phyloP scores from a whole-genome alignment of 257 asterid species.

The Ehretia macrophylla region DNA sequence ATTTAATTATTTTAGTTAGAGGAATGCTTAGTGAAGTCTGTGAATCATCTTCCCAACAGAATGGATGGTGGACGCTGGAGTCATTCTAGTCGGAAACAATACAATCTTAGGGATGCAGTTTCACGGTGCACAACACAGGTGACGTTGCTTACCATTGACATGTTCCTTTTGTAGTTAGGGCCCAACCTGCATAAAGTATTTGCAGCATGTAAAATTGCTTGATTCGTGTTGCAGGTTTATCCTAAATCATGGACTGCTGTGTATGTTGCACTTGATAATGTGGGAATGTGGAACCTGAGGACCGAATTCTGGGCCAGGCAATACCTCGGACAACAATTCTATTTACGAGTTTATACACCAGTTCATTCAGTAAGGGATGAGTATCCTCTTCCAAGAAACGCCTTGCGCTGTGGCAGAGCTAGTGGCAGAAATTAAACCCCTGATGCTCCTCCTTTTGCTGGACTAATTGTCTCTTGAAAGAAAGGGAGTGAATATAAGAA shows the following conservation, averaged over 20 bases:
- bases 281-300: constrained; percentile 84
- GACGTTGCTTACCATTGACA: neutral
- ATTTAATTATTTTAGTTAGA: too few relatives aligned
- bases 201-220: neutral
- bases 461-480: too few relatives aligned
- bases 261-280: constrained; percentile 63
- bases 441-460: too few relatives aligned
- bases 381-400: constrained; percentile 51
- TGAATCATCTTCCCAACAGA: constrained; percentile 20
- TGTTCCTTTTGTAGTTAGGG: too few relatives aligned
- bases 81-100: constrained; percentile 39
- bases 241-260: constrained; percentile 73
- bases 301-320: constrained; percentile 62
- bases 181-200: too few relatives aligned
- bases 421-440: constrained; percentile 16
- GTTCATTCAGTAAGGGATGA: constrained; percentile 49
- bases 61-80: constrained; percentile 64
- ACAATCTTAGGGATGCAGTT: constrained; percentile 62
- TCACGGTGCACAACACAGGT: constrained; percentile 65
- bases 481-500: too few relatives aligned
- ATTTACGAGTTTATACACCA: constrained; percentile 57
- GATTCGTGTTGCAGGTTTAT: constrained; percentile 44
- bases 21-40: too few relatives aligned
- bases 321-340: constrained; percentile 70
- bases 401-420: constrained; percentile 68